These are phyloP conservation scores for Didymella lethalis DNA, from an alignment of 2,329 filamentous ascomycete species.

Conservation along the genomic window DNA sequence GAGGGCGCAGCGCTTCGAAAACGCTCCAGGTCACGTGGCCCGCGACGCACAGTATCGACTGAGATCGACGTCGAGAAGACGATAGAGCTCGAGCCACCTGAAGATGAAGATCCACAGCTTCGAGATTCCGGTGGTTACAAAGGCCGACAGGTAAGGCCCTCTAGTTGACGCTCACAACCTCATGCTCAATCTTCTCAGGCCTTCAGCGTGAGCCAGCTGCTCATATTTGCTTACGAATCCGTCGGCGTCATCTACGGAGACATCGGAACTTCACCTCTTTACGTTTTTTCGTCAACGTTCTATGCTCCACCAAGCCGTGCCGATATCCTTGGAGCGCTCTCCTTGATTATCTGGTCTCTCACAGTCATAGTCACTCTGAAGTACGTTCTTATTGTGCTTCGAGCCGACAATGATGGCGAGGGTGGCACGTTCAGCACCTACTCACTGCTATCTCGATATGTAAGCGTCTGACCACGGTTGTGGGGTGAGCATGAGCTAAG, in stretches of 20 bases:
- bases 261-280: conserved; percentile 71
- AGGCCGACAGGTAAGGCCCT: conserved; percentile 35
- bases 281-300: conserved; percentile 77
- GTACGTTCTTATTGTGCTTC: conserved; percentile 71
- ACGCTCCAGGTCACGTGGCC: conserved; percentile 19
- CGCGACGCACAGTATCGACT: conserved; percentile 56
- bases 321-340: conserved; percentile 70
- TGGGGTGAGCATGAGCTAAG: neutral
- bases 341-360: conserved; percentile 73
- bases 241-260: conserved; percentile 75
- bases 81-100: conserved; percentile 35
- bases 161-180: conserved; percentile 12
- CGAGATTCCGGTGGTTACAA: conserved; percentile 44
- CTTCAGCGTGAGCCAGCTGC: conserved; percentile 40
- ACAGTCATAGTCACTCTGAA: conserved; percentile 76
- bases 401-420: conserved; percentile 74
- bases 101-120: conserved; percentile 46
- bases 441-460: conserved; percentile 66
- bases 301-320: conserved; percentile 58
- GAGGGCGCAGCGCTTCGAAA: conserved; percentile 22
- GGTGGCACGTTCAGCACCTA: conserved; percentile 75
- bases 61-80: conserved; percentile 69
- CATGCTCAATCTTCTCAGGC: conserved; percentile 24
- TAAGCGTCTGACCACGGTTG: conserved; percentile 31
- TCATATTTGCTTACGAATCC: conserved; percentile 64